A percentile compares a stretch with the other conserved stretches of the same genome.
These are phyloP conservation scores for Celoporthe dispersa DNA, from an alignment of 2,329 filamentous ascomycete genomes.

Conservation along the genomic window DNA sequence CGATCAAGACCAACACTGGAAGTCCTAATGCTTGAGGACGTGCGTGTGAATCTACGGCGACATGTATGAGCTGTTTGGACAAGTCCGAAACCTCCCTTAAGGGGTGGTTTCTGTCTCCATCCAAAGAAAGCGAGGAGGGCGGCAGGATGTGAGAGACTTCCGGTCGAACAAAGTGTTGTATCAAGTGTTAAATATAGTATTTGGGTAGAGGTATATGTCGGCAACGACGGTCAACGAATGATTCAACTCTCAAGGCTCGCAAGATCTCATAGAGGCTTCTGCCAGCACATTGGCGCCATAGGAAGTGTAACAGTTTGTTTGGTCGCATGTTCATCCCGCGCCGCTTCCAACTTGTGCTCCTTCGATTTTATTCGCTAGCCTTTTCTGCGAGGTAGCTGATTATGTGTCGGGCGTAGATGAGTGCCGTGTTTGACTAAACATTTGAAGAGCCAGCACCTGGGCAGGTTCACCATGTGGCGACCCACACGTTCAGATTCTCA, in stretches of 20 bases:
- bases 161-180: no score
- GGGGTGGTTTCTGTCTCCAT: background rate
- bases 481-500: no score
- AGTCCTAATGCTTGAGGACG: background rate
- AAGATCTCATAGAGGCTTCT: background rate
- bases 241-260: background rate
- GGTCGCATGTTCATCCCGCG: background rate
- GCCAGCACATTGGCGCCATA: background rate
- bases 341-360: no score
- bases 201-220: background rate
- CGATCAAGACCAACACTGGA: slow-evolving; percentile 23
- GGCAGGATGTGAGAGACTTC: no score
- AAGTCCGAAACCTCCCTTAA: background rate
- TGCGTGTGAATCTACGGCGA: background rate
- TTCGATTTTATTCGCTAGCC: no score
- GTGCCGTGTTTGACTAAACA: no score
- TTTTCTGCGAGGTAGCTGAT: no score
- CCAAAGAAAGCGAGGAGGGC: no score
- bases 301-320: background rate
- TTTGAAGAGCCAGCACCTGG: no score
- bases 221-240: background rate
- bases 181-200: background rate
- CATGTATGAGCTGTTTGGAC: background rate
- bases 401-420: no score
- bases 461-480: no score